Conservation (phyloP, 192 early-diverging fungal genomes). For the Linnemannia zychae region DNA sequence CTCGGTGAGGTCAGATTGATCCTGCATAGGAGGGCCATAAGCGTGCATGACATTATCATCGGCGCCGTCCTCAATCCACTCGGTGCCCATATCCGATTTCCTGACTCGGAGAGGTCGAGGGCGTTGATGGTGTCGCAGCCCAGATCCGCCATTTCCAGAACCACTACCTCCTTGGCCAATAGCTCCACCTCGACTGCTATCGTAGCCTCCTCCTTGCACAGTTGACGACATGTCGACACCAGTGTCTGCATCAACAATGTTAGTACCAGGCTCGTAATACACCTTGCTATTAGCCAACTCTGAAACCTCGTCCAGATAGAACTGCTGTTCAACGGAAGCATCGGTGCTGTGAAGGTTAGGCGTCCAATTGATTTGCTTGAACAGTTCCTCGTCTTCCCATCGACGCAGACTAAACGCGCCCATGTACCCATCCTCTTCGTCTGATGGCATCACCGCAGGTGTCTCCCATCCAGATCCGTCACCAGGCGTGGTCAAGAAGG, state of each 20-base stretch:
- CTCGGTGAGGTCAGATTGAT: slow-evolving; percentile 12
- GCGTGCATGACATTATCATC: slow-evolving; percentile 41
- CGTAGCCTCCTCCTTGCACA: background rate
- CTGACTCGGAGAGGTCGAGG: slow-evolving; percentile 45
- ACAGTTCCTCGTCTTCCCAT: slow-evolving; percentile 52
- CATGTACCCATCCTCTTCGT: slow-evolving; percentile 37
- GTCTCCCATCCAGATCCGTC: slow-evolving; percentile 61
- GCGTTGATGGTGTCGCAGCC: slow-evolving; percentile 14
- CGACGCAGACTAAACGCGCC: slow-evolving; percentile 30
- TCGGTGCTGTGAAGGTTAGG: slow-evolving; percentile 40
- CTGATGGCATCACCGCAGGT: slow-evolving; percentile 43
- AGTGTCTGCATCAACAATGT: slow-evolving; percentile 40
- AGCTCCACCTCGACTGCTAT: background rate
- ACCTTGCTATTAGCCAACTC: slow-evolving; percentile 13
- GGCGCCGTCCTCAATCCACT: slow-evolving; percentile 47
- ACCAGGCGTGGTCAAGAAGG: slow-evolving; percentile 18
- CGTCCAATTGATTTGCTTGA: slow-evolving; percentile 55
- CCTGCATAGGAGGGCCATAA: slow-evolving; percentile 48
- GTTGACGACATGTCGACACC: slow-evolving; percentile 26
- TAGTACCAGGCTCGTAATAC: slow-evolving; percentile 11
- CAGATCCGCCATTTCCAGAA: slow-evolving; percentile 16
- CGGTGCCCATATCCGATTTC: slow-evolving; percentile 52
- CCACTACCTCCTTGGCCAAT: background rate
- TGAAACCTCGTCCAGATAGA: slow-evolving; percentile 44
- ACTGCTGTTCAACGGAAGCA: slow-evolving; percentile 43